Percentiles rank a stretch among this genome's conserved stretches.
Evolutionary conservation across 192 early-diverging fungal species (phyloP).

Genomic region (Backusella tarrabulga): DNA sequence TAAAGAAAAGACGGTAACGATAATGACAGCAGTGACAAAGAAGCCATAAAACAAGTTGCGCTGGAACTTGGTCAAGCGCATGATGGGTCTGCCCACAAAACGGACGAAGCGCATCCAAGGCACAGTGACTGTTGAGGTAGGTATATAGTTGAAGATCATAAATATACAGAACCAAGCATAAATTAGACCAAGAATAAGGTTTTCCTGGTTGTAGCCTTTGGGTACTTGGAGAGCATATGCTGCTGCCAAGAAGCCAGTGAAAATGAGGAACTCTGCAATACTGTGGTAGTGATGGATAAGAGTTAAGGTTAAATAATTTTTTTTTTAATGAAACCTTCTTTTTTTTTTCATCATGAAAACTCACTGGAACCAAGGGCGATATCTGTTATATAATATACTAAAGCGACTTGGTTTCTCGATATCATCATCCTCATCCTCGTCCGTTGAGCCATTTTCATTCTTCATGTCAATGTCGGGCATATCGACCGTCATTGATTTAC

Average conservation of each 20-base stretch:
- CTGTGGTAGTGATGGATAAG: not conserved
- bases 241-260: slow-evolving; percentile 29
- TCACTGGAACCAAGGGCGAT: slow-evolving; percentile 18
- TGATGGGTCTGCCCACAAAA: slow-evolving; percentile 9
- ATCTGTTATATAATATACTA: not conserved
- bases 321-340: not conserved
- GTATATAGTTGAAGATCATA: slow-evolving; percentile 22
- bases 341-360: not conserved
- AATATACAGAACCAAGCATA: slow-evolving; percentile 23
- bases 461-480: not conserved
- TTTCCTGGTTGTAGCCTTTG: slow-evolving; percentile 31
- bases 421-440: not conserved
- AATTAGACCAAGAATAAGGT: slow-evolving; percentile 28
- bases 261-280: slow-evolving; percentile 18
- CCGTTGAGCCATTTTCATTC: not conserved
- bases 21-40: slow-evolving; percentile 43
- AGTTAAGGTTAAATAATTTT: not conserved
- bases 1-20: slow-evolving; percentile 56
- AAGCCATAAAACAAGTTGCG: slow-evolving; percentile 10
- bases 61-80: not conserved
- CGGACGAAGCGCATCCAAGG: slow-evolving; percentile 11
- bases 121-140: not conserved
- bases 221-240: slow-evolving; percentile 27
- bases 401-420: not conserved
- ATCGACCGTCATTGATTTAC: not conserved